Evolutionary conservation across 2,329 filamentous ascomycete species (phyloP), one percentile per base, ranked within the genome.

Genomic region (Phialophora verrucosa): DNA sequence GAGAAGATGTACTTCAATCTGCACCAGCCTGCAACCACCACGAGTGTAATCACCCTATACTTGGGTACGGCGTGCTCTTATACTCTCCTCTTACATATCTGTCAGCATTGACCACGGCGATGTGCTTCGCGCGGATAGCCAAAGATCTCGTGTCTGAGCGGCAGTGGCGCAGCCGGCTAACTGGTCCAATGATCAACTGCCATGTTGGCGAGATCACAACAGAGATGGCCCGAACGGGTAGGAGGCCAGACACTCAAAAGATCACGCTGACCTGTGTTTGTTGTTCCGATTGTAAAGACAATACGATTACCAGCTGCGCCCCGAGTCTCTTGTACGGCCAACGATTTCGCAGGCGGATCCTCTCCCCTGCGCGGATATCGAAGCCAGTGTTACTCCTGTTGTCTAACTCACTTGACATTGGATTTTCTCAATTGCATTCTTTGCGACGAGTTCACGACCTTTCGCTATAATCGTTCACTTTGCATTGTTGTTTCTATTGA

Each of bases 381-480:
- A 44, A 44, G 38, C 17, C 38, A n/a, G 17, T 44, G 38, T 44
- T 44, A 17, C 38, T 44, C 38, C 38, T 44, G 38, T 20, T 20
- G 38, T 44, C n/a, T 32, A 25, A 42, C 31, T 29, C 47, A 12
- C n/a, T 53, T 61, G 29, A 61, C 25, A 14, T 54, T 58, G 31
- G 1, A 29, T 61, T 42, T 35, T 53, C 44, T 61, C 57, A 56
- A 27, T 51, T 35, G 20, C 63, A 49, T 10, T 55, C 55, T 32
- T 63, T 59, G 63, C 27, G 65, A 68, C 66, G 66, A 68, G 29
- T 64, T 65, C 35, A 68, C 63, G 66, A 68, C 53, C 57, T 64
- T 44, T 65, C 60, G 60, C 32, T 66, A 32, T 58, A 14, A 44
- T 60, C 59, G 23, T 62, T 65, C 42, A 57, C 35, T 66, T 51